These are phyloP conservation scores for Exophiala bonariae DNA, from an alignment of 2,329 filamentous ascomycete species.

Conservation along the genomic window DNA sequence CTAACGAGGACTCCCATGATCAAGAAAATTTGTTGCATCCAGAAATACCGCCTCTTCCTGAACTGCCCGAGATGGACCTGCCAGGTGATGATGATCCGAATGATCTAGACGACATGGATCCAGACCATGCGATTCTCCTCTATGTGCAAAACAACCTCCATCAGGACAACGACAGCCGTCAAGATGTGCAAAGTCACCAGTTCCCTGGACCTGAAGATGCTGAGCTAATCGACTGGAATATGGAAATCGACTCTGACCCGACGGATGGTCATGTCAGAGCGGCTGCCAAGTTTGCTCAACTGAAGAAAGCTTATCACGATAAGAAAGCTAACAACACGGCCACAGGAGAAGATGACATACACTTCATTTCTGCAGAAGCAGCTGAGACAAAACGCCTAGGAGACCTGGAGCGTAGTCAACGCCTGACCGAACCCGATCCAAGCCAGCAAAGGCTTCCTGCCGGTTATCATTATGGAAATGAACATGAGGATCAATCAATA, in stretches of 20 bases:
- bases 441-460: conserved; percentile 1
- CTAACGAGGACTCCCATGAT: too few species aligned
- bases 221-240: conserved; percentile 13
- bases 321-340: conserved; percentile 5
- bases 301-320: conserved; percentile 13
- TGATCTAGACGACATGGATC: conserved; percentile 1
- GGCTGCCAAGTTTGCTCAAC: conserved; percentile 9
- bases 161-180: too few species aligned
- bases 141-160: too few species aligned
- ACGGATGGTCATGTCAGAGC: neutral
- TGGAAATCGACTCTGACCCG: conserved; percentile 4
- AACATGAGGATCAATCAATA: conserved; percentile 17
- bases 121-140: too few species aligned
- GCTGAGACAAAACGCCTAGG: conserved; percentile 16
- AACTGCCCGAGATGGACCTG: neutral
- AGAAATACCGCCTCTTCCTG: neutral
- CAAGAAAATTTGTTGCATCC: too few species aligned
- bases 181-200: neutral
- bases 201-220: neutral
- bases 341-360: conserved; percentile 17
- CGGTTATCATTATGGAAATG: conserved; percentile 11
- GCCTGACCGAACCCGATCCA: conserved; percentile 4
- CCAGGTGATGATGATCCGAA: neutral
- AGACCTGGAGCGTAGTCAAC: conserved; percentile 14
- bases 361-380: conserved; percentile 12